These are phyloP conservation scores for Prunus kanzakura DNA, from an alignment of 306 rosid genomes.

Conservation along the genomic window DNA sequence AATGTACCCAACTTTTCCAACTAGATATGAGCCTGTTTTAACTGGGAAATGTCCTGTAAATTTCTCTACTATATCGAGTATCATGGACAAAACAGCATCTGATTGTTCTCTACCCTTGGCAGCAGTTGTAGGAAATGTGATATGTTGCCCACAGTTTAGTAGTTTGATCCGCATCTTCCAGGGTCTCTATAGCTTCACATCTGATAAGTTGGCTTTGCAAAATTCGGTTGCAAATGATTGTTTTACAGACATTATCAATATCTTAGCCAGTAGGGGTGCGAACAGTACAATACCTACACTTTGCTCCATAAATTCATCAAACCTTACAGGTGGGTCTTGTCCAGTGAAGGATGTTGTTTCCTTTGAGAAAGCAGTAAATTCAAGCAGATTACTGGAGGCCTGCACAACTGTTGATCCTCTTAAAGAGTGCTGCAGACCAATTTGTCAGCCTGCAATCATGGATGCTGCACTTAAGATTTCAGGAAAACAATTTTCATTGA, in stretches of 20 bases:
- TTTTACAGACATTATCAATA: conserved; percentile 71
- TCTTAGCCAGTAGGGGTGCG: conserved; percentile 86
- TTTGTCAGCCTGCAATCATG: conserved; percentile 88
- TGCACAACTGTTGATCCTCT: conserved; percentile 86
- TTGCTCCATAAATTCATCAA: conserved; percentile 73
- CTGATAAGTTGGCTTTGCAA: conserved; percentile 66
- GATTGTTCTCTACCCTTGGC: conserved; percentile 93
- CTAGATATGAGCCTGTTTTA: conserved; percentile 79
- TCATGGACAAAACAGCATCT: conserved; percentile 76
- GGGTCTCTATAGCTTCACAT: conserved; percentile 61
- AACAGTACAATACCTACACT: conserved; percentile 62
- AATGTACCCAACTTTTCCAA: conserved; percentile 82
- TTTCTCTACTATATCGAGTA: conserved; percentile 64
- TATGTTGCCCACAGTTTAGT: conserved; percentile 92
- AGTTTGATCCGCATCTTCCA: conserved; percentile 89
- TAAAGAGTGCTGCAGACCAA: conserved; percentile 95
- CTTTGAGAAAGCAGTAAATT: conserved; percentile 76
- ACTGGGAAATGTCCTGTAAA: conserved; percentile 89
- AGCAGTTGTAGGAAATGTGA: conserved; percentile 70
- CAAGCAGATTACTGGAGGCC: conserved; percentile 84
- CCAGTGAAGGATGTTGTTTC: conserved; percentile 72
- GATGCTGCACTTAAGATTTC: conserved; percentile 89
- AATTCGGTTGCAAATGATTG: conserved; percentile 64
- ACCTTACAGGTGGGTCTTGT: conserved; percentile 88
- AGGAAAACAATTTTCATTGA: conserved; percentile 49